Percentiles rank a stretch among this genome's conserved stretches.
phyloP scores from a whole-genome alignment of 305 asterid genomes.

The Solanum aculeatissimum region DNA sequence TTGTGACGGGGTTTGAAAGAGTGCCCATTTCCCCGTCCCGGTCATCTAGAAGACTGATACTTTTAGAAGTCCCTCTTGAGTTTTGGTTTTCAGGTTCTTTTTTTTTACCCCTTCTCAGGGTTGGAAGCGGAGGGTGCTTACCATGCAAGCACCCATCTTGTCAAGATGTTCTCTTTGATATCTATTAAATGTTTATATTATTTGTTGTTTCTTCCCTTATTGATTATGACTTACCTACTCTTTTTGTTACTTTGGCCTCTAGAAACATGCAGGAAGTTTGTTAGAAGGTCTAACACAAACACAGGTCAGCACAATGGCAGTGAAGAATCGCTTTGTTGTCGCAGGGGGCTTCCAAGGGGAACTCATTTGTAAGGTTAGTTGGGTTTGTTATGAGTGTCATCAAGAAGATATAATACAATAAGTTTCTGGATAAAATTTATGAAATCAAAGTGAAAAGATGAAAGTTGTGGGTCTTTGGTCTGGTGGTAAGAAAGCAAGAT shows the following conservation, averaged over 20 bases:
- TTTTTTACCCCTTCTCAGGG: neutral
- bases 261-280: conserved; percentile 62
- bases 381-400: neutral
- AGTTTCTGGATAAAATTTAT: neutral
- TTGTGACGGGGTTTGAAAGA: neutral
- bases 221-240: neutral
- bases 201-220: neutral
- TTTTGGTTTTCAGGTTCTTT: neutral
- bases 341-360: conserved; percentile 87
- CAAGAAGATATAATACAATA: neutral
- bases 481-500: neutral
- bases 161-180: neutral
- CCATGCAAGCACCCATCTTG: neutral
- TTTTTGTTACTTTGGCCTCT: conserved; percentile 12
- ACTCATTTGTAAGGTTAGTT: conserved; percentile 53
- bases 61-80: neutral
- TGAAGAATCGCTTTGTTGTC: conserved; percentile 48
- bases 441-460: neutral
- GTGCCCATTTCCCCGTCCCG: neutral
- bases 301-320: conserved; percentile 70
- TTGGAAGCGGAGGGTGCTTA: neutral
- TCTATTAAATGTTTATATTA: neutral
- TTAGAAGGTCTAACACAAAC: conserved; percentile 62
- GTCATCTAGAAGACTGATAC: neutral
- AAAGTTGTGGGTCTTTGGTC: neutral